Evolutionary conservation across 768 basidiomycete genomes (phyloP), one percentile per base, ranked within the genome.

Genomic region (Lentinula guzmanii): DNA sequence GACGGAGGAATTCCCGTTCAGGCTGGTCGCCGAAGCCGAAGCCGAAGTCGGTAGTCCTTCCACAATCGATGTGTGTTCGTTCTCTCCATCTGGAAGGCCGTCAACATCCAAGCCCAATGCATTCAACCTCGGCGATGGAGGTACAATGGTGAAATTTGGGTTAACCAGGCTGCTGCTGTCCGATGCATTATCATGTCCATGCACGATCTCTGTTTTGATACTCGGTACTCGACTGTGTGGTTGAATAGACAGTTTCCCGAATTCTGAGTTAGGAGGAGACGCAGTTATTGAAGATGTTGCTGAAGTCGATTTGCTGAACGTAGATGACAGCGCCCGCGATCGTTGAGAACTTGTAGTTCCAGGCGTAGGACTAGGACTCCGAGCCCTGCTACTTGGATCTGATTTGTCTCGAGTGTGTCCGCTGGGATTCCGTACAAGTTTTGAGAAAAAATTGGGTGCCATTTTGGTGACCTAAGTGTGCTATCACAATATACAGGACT

Each of bases 31-130:
- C 35, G 55, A 42, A n/a, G n/a, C 34, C 8, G 58, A 48, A 13
- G 48, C 58, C 58, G 58, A 48, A 13, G 48, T 45, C 58, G 59
- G 59, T 28, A 60, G 18, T 21, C 59, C 59, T n/a, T 60, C 59
- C 10, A 56, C 6, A 15, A 58, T 11, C 18, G 57, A 45, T 24
- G 24, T n/a, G 7, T 7, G 6, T 16, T 35, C 33, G 5, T 39
- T 33, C 10, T 60, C 31, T 35, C 33, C 34, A 42, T 35, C n/a
- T 51, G 58, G 35, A 24, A 46, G 46, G 11, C 53, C 53, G 18
- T 54, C 53, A 24, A 48, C 46, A n/a, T 48, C 46, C 15, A 60
- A 50, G 7, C 34, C 58, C 33, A 46, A 51, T 15, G 33, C 16
- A 13, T 60, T 43, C n/a, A n/a, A 24, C n/a, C 10, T n/a, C 13